These are phyloP conservation scores for Mortierella sp. DNA, from an alignment of 371 early-diverging fungal genomes.

Conservation along the genomic window DNA sequence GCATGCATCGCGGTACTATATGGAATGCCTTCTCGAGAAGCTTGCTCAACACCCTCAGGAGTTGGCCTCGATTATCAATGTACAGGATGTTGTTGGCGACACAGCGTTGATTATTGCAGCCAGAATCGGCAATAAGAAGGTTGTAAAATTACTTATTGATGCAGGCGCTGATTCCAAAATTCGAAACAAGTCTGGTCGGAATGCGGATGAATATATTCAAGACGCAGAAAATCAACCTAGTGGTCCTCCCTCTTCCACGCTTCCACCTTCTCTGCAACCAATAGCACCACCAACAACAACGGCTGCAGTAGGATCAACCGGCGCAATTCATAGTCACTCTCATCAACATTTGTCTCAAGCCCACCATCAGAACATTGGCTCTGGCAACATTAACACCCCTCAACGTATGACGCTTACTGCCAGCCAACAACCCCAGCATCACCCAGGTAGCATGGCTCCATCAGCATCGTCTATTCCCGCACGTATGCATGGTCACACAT, in stretches of 20 bases:
- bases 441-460: conserved; percentile 18
- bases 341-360: neutral
- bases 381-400: conserved; percentile 5
- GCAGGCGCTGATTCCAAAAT: conserved; percentile 86
- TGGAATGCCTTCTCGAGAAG: conserved; percentile 85
- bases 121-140: conserved; percentile 77
- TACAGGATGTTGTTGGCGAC: conserved; percentile 90
- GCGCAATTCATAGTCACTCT: conserved; percentile 13
- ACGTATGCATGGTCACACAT: conserved; percentile 14
- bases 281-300: conserved; percentile 1
- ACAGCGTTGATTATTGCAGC: conserved; percentile 93
- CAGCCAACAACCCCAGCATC: conserved; percentile 22
- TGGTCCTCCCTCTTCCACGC: conserved; percentile 11
- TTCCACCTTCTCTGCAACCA: conserved; percentile 11
- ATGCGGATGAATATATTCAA: conserved; percentile 69
- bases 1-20: conserved; percentile 86
- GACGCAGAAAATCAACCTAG: conserved; percentile 55
- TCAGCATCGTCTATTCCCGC: conserved; percentile 17
- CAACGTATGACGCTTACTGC: conserved; percentile 21
- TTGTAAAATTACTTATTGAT: conserved; percentile 81
- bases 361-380: conserved; percentile 11
- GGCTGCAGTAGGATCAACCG: neutral
- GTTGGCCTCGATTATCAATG: conserved; percentile 80
- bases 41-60: conserved; percentile 68
- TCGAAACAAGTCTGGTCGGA: conserved; percentile 80